Percentiles rank a stretch among this genome's conserved stretches.
These are phyloP conservation scores for Filosporella fistucella DNA, from an alignment of 495 filamentous ascomycete species.

Conservation along the genomic window DNA sequence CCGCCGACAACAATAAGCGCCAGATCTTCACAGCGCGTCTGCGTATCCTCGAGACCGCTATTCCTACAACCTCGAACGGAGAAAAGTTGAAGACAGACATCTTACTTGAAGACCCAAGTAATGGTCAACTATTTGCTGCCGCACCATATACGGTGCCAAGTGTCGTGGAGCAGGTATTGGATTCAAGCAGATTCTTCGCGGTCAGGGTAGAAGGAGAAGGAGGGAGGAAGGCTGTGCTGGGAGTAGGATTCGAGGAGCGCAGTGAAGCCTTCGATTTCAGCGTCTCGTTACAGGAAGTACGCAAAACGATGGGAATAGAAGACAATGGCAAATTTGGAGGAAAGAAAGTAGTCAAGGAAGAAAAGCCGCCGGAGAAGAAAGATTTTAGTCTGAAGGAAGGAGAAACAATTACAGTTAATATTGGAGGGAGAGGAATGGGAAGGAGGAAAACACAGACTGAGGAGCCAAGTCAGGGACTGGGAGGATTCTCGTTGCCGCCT, in stretches of 20 bases:
- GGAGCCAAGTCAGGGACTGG: neutral
- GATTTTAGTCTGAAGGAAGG: constrained; percentile 81
- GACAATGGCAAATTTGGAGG: constrained; percentile 19
- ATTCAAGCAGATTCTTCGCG: constrained; percentile 76
- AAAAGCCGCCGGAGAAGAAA: constrained; percentile 38
- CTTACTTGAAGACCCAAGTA: constrained; percentile 66
- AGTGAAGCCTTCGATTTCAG: constrained; percentile 79
- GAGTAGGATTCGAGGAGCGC: constrained; percentile 83
- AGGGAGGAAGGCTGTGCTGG: constrained; percentile 65
- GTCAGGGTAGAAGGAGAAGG: constrained; percentile 67
- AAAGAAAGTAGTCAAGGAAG: constrained; percentile 23
- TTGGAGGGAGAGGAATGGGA: constrained; percentile 49
- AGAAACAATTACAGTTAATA: constrained; percentile 77
- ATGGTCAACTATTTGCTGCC: constrained; percentile 72
- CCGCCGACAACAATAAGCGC: constrained; percentile 56
- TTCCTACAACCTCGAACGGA: constrained; percentile 30
- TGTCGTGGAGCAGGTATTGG: constrained; percentile 66
- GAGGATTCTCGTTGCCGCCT: constrained; percentile 46
- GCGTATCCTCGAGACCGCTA: constrained; percentile 71
- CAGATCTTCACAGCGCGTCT: constrained; percentile 80
- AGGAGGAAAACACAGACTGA: constrained; percentile 25
- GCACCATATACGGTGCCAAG: constrained; percentile 59
- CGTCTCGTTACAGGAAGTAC: constrained; percentile 70
- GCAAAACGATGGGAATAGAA: constrained; percentile 48
- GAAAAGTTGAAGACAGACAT: constrained; percentile 65